Conservation (phyloP, 75 land plant genomes). For the Pseudotsuga menziesii region DNA sequence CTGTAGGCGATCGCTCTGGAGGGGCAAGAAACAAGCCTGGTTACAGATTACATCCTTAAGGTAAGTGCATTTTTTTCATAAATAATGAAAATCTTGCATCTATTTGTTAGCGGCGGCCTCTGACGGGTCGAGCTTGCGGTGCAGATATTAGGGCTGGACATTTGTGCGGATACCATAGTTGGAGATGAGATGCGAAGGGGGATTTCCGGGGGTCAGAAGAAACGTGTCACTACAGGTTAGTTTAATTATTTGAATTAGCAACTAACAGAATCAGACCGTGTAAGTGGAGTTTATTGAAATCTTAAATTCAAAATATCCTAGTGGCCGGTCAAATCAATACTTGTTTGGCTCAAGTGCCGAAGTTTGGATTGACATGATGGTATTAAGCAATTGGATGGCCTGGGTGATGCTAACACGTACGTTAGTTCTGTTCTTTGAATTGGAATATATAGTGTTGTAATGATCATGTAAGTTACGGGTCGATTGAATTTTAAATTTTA, state of each 20-base stretch:
- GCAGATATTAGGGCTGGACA: slow-evolving; percentile 16
- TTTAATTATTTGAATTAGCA: too few relatives aligned
- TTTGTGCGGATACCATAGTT: slow-evolving; percentile 15
- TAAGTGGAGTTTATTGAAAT: background rate
- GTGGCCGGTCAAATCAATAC: background rate
- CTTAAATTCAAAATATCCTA: background rate
- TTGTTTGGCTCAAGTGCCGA: background rate
- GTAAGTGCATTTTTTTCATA: slow-evolving; percentile 15
- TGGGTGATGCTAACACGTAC: background rate
- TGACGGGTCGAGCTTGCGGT: background rate
- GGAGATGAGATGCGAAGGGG: slow-evolving; percentile 21
- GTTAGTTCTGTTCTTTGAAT: too few relatives aligned
- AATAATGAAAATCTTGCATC: background rate
- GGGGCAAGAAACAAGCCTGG: slow-evolving; percentile 44
- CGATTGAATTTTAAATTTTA: background rate
- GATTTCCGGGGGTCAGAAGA: slow-evolving; percentile 18
- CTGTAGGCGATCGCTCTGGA: slow-evolving; percentile 57
- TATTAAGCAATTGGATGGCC: background rate
- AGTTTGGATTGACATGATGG: background rate
- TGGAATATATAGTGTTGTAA: too few relatives aligned
- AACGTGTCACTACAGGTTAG: slow-evolving; percentile 19
- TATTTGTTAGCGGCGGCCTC: background rate
- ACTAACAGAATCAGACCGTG: background rate
- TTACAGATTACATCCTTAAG: slow-evolving; percentile 69
- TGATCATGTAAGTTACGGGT: background rate